Percentiles rank a stretch among this genome's conserved stretches.
phyloP scores from a whole-genome alignment of 225 moss, liverwort and hornwort species.

The Rhytidiadelphus loreus region DNA sequence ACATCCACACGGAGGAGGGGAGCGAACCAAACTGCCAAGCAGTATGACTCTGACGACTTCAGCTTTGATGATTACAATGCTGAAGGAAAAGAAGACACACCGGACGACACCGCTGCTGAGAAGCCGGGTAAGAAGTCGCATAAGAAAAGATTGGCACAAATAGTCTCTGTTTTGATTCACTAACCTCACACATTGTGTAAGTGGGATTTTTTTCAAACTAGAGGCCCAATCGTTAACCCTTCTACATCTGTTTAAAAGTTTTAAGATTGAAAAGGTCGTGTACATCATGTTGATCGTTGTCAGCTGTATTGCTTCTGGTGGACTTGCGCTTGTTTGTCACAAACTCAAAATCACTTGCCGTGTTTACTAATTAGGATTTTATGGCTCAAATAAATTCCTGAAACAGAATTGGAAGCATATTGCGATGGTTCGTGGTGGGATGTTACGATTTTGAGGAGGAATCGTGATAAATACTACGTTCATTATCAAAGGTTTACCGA shows the following conservation, averaged over 20 bases:
- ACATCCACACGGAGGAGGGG: not conserved
- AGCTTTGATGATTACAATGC: not conserved
- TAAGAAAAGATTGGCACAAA: not conserved
- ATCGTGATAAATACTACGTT: conserved; percentile 8
- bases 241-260: not conserved
- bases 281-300: not conserved
- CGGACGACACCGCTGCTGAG: not conserved
- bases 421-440: conserved; percentile 58
- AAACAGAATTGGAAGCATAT: conserved; percentile 48
- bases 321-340: not conserved
- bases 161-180: not conserved
- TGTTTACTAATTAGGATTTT: not conserved
- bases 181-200: not conserved
- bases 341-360: not conserved
- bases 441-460: conserved; percentile 14
- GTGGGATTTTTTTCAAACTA: not conserved
- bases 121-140: conserved; percentile 13
- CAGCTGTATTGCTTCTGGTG: not conserved
- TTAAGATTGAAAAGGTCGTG: not conserved
- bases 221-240: not conserved
- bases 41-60: conserved; percentile 7
- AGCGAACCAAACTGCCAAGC: conserved; percentile 4
- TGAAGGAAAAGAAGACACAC: not conserved
- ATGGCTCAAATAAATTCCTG: not conserved
- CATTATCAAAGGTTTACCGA: conserved; percentile 17